Conservation (phyloP, 2,329 filamentous ascomycete species). For the Pyrenophora seminiperda region DNA sequence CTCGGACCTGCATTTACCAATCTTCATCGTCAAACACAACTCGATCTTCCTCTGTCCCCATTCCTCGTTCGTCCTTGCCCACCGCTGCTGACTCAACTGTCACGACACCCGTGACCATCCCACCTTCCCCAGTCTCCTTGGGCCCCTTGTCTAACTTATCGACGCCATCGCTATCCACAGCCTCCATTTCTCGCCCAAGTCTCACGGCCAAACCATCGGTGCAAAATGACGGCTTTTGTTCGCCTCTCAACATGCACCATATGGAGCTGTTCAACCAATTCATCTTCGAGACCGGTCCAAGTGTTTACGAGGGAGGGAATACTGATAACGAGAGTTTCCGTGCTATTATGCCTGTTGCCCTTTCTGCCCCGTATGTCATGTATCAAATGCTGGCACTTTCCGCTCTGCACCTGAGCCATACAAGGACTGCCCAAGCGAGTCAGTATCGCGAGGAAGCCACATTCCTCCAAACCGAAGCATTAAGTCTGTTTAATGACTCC, state of each 20-base stretch:
- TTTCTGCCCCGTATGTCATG: constrained; percentile 24
- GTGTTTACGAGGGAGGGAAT: constrained; percentile 62
- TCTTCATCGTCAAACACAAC: too few species aligned
- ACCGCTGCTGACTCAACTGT: too few species aligned
- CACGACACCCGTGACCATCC: too few species aligned
- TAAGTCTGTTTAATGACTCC: not conserved
- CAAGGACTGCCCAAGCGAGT: constrained; percentile 8
- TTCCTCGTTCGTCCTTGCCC: too few species aligned
- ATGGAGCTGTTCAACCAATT: constrained; percentile 46
- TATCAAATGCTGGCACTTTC: constrained; percentile 24
- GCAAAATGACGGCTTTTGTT: too few species aligned
- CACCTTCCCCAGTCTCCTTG: too few species aligned
- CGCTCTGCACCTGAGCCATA: constrained; percentile 25
- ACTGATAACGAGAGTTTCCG: constrained; percentile 62
- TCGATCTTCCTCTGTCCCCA: too few species aligned
- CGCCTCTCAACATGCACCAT: constrained; percentile 35
- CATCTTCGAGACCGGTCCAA: constrained; percentile 61
- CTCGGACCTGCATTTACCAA: too few species aligned
- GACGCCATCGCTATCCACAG: too few species aligned
- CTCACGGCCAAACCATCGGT: too few species aligned
- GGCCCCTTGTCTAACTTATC: too few species aligned
- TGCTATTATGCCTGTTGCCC: constrained; percentile 49
- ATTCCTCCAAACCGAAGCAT: constrained; percentile 20
- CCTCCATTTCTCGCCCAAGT: too few species aligned
- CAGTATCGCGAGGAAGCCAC: constrained; percentile 23